Percentiles rank a stretch among this genome's conserved stretches.
These are phyloP conservation scores for Sugiyamaella valdiviana DNA, from an alignment of 805 yeast genomes.

Conservation along the genomic window DNA sequence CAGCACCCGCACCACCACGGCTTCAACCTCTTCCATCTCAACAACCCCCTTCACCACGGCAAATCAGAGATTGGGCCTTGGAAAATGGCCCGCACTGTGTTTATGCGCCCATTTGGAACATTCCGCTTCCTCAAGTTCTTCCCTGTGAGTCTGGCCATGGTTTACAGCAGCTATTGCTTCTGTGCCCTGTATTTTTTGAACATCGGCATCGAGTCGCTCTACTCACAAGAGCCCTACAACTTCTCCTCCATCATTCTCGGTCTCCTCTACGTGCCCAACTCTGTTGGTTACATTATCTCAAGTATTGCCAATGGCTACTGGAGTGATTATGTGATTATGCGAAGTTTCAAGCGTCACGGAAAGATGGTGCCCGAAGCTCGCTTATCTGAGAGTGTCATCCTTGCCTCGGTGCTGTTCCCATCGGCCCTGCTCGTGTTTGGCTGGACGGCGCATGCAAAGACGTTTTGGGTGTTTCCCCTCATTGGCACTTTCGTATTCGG, in stretches of 20 bases:
- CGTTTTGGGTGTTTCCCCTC: slow-evolving; percentile 73
- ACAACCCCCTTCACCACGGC: not conserved
- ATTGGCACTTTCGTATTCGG: slow-evolving; percentile 80
- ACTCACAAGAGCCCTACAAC: slow-evolving; percentile 60
- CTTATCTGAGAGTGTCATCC: slow-evolving; percentile 63
- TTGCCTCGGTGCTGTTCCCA: slow-evolving; percentile 59
- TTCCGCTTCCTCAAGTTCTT: slow-evolving; percentile 60
- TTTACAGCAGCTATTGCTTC: slow-evolving; percentile 66
- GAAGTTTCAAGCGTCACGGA: slow-evolving; percentile 48
- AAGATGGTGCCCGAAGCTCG: slow-evolving; percentile 77
- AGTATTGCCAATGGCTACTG: slow-evolving; percentile 77
- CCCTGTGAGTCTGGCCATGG: slow-evolving; percentile 61
- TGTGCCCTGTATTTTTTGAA: slow-evolving; percentile 67
- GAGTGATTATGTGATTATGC: slow-evolving; percentile 56
- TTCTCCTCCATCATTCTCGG: slow-evolving; percentile 64
- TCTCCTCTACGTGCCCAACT: slow-evolving; percentile 74
- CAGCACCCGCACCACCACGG: not conserved
- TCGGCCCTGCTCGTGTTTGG: slow-evolving; percentile 68
- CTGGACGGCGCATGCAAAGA: slow-evolving; percentile 65
- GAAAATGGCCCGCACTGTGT: slow-evolving; percentile 7
- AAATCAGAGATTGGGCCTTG: not conserved
- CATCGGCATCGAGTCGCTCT: slow-evolving; percentile 61
- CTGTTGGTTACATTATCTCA: slow-evolving; percentile 68
- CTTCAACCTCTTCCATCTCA: not conserved
- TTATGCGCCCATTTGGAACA: slow-evolving; percentile 53